These are phyloP conservation scores for Phytophthora boehmeriae DNA, from an alignment of 352 stramenopile species.

Conservation along the genomic window DNA sequence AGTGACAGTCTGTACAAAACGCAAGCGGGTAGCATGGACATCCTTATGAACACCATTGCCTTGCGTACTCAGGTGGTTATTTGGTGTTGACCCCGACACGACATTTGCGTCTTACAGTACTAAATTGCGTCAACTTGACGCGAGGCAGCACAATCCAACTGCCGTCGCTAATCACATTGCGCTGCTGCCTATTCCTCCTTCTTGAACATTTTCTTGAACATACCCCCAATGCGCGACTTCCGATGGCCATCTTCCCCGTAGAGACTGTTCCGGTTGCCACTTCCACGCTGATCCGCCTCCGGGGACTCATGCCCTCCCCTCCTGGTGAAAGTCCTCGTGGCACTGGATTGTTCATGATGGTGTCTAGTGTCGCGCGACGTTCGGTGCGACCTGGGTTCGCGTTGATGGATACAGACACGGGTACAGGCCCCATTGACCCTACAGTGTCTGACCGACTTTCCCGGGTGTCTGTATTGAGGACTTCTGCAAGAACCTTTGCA, in stretches of 20 bases:
- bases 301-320: conserved; percentile 32
- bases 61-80: neutral
- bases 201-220: conserved; percentile 93
- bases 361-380: conserved; percentile 50
- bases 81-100: too few species aligned
- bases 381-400: conserved; percentile 31
- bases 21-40: too few species aligned
- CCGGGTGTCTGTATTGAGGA: conserved; percentile 23
- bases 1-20: too few species aligned
- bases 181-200: conserved; percentile 61
- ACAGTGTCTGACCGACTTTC: conserved; percentile 66
- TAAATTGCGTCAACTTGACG: neutral
- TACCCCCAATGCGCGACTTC: conserved; percentile 82
- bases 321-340: conserved; percentile 30
- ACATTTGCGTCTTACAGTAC: neutral
- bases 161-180: conserved; percentile 13
- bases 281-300: conserved; percentile 33
- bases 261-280: conserved; percentile 50
- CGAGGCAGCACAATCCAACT: neutral
- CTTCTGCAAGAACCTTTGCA: conserved; percentile 12
- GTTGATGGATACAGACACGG: conserved; percentile 58
- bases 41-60: conserved; percentile 5
- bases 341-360: conserved; percentile 57
- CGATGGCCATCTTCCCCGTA: conserved; percentile 69
- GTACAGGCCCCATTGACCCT: conserved; percentile 62